Percentiles rank a stretch among this genome's conserved stretches.
These are phyloP conservation scores for Straminergon stramineum DNA, from an alignment of 225 moss, liverwort and hornwort genomes.

Conservation along the genomic window DNA sequence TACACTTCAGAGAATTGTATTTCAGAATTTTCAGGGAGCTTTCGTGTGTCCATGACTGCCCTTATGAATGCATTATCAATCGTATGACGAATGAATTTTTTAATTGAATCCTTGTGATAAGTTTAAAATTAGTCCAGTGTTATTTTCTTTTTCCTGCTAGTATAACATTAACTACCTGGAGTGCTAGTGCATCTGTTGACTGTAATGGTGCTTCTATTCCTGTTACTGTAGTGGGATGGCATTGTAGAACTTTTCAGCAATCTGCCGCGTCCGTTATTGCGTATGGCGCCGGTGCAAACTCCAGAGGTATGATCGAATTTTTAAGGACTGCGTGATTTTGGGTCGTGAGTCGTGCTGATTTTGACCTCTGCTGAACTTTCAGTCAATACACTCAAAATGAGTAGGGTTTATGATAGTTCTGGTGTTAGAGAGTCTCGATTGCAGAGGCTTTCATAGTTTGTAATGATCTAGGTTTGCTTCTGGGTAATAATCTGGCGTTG, in stretches of 20 bases:
- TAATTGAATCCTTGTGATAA: rapidly evolving
- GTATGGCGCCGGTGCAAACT: background rate
- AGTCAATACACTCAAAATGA: background rate
- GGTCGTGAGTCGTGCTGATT: no score
- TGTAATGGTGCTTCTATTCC: background rate
- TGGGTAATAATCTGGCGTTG: no score
- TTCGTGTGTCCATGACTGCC: background rate
- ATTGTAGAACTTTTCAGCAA: background rate
- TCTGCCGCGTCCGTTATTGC: background rate
- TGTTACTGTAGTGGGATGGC: no score
- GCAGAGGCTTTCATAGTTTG: background rate
- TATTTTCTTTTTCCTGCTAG: background rate
- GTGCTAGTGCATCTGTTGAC: background rate
- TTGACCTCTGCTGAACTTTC: background rate
- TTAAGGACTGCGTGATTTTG: background rate
- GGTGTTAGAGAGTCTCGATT: background rate
- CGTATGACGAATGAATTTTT: no score
- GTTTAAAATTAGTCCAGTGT: background rate
- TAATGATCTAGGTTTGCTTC: background rate
- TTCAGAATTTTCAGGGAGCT: no score
- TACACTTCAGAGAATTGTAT: no score
- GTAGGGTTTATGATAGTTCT: background rate
- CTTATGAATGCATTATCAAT: background rate
- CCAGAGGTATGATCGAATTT: background rate
- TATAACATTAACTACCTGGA: rapidly evolving